Evolutionary conservation across 257 asterid genomes (phyloP).

Genomic region (Oldenlandia corymbosa): DNA sequence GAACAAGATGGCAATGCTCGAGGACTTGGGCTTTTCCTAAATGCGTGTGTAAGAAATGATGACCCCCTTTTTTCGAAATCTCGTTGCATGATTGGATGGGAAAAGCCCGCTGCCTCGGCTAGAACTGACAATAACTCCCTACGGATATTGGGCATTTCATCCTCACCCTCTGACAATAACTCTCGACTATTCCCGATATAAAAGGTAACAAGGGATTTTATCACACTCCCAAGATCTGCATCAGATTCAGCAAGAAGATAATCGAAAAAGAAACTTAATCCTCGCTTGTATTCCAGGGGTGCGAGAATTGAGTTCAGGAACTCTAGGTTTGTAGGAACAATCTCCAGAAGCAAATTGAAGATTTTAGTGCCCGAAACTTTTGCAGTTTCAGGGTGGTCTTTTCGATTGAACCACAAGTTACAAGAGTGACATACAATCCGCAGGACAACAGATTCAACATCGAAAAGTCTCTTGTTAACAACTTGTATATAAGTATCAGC

Average conservation of each 20-base stretch:
- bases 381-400: background rate
- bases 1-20: too few relatives aligned
- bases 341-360: background rate
- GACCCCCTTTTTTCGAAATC: too few relatives aligned
- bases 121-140: background rate
- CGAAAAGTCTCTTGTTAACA: too few relatives aligned
- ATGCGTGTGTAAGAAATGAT: too few relatives aligned
- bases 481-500: background rate
- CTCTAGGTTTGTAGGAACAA: background rate
- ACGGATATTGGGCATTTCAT: background rate
- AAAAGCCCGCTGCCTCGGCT: background rate
- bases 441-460: background rate
- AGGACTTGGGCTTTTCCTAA: too few relatives aligned
- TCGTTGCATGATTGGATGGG: too few relatives aligned
- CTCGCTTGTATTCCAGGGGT: background rate
- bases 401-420: conserved; percentile 1
- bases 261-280: background rate
- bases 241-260: background rate
- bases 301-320: background rate
- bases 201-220: background rate
- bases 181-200: background rate
- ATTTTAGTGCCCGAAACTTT: background rate
- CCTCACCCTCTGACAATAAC: background rate
- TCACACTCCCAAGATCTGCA: background rate
- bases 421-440: conserved; percentile 1